Percentiles rank a stretch among this genome's conserved stretches.
Conservation (phyloP, 108 stramenopile species). For the Skeletonema menzelii region DNA sequence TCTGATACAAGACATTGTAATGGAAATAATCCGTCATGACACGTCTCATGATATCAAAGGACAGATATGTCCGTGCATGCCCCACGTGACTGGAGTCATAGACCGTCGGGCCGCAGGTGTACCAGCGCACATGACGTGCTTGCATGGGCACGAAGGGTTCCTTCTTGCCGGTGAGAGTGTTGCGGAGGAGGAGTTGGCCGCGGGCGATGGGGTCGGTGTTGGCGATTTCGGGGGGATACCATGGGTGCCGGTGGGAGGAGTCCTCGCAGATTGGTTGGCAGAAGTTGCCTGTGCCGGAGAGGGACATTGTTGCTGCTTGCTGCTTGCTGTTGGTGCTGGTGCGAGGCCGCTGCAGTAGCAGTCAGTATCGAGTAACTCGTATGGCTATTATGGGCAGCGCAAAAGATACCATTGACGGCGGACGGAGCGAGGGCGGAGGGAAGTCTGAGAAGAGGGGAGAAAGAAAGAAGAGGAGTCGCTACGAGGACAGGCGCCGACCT, state of each 20-base stretch:
- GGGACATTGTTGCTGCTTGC: conserved; percentile 34
- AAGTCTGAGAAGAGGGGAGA: too few species aligned
- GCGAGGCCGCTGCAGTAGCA: too few species aligned
- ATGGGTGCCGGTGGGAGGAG: conserved; percentile 51
- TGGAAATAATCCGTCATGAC: conserved; percentile 95
- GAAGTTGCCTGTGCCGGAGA: conserved; percentile 52
- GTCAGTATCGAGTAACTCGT: too few species aligned
- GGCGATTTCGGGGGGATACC: conserved; percentile 50
- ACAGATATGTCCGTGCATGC: conserved; percentile 97
- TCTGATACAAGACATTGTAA: conserved; percentile 86
- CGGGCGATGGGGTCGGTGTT: conserved; percentile 52
- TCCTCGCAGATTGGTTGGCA: conserved; percentile 21
- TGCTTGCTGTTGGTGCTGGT: background rate
- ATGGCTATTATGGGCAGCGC: too few species aligned
- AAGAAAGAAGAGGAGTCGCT: too few species aligned
- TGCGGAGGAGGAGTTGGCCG: conserved; percentile 60
- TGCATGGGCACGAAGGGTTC: conserved; percentile 65
- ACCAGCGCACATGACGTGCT: conserved; percentile 52
- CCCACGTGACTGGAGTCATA: conserved; percentile 97
- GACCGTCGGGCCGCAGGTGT: conserved; percentile 98
- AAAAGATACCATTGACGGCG: too few species aligned
- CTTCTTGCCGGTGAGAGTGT: conserved; percentile 65
- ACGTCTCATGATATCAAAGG: conserved; percentile 96
- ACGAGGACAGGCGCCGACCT: too few species aligned
- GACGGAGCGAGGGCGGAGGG: too few species aligned